Evolutionary conservation across 2,329 filamentous ascomycete species (phyloP).

Genomic region (Pleoardoris graminearum): DNA sequence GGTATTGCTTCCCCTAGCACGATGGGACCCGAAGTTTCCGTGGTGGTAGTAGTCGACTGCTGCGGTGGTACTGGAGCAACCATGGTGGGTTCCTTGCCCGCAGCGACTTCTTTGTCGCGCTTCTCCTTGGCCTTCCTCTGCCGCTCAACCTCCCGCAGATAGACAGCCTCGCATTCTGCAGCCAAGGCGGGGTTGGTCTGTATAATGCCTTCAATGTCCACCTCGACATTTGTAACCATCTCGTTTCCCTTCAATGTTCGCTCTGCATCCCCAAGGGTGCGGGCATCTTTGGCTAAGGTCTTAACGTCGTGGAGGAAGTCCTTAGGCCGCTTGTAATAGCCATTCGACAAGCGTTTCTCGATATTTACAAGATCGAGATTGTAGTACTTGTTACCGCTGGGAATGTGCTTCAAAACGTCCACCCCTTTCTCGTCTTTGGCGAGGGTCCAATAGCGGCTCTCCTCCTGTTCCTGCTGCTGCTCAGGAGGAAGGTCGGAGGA

Average conservation of each 20-base stretch:
- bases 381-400: constrained; percentile 85
- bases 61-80: constrained; percentile 47
- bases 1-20: constrained; percentile 67
- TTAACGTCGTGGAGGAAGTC: constrained; percentile 91
- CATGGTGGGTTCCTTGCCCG: constrained; percentile 47
- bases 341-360: constrained; percentile 94
- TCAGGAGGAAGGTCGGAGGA: constrained; percentile 63
- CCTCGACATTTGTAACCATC: constrained; percentile 88
- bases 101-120: constrained; percentile 42
- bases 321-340: constrained; percentile 87
- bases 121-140: constrained; percentile 67
- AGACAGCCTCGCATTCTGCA: constrained; percentile 78
- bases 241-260: constrained; percentile 86
- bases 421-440: constrained; percentile 78
- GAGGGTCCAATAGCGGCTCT: constrained; percentile 75
- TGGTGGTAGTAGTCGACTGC: constrained; percentile 49
- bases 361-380: constrained; percentile 92
- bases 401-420: constrained; percentile 73
- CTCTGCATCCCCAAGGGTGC: constrained; percentile 79
- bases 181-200: constrained; percentile 64
- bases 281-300: constrained; percentile 81
- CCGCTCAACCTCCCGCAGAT: constrained; percentile 64
- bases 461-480: constrained; percentile 56
- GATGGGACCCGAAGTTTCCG: constrained; percentile 51
- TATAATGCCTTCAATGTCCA: constrained; percentile 81